Evolutionary conservation across 2,329 filamentous ascomycete species (phyloP).

Genomic region (Whalleya microplaca): DNA sequence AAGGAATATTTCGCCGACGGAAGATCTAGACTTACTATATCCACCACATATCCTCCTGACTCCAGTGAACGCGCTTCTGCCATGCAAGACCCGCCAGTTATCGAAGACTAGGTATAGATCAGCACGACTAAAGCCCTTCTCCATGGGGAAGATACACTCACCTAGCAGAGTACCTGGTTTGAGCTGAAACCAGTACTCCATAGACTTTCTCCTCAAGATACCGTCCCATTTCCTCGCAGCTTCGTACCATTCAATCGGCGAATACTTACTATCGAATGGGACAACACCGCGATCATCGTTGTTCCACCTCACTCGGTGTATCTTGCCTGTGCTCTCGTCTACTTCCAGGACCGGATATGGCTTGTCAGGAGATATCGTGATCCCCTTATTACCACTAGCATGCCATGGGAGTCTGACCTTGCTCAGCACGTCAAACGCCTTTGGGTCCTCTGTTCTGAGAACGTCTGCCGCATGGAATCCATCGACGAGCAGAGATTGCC

Average conservation of each 20-base stretch:
- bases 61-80: conserved; percentile 80
- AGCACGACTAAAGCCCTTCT: conserved; percentile 19
- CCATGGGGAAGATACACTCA: conserved; percentile 48
- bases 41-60: conserved; percentile 87
- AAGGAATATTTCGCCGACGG: not conserved
- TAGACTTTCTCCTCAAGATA: conserved; percentile 66
- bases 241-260: conserved; percentile 71
- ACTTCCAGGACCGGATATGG: conserved; percentile 74
- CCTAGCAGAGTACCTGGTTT: conserved; percentile 76
- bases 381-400: conserved; percentile 85
- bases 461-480: conserved; percentile 74
- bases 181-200: conserved; percentile 81
- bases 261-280: conserved; percentile 52
- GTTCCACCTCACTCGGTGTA: conserved; percentile 83
- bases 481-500: conserved; percentile 82
- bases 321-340: conserved; percentile 41
- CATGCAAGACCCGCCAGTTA: conserved; percentile 94
- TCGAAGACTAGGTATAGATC: conserved; percentile 71
- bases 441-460: conserved; percentile 56
- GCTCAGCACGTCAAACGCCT: conserved; percentile 62
- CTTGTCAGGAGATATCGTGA: conserved; percentile 74
- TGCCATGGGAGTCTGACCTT: conserved; percentile 71
- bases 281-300: conserved; percentile 82
- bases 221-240: conserved; percentile 76
- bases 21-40: conserved; percentile 68